These are phyloP conservation scores for Pichia nanzhaoensis DNA, from an alignment of 805 yeast genomes.

Conservation along the genomic window DNA sequence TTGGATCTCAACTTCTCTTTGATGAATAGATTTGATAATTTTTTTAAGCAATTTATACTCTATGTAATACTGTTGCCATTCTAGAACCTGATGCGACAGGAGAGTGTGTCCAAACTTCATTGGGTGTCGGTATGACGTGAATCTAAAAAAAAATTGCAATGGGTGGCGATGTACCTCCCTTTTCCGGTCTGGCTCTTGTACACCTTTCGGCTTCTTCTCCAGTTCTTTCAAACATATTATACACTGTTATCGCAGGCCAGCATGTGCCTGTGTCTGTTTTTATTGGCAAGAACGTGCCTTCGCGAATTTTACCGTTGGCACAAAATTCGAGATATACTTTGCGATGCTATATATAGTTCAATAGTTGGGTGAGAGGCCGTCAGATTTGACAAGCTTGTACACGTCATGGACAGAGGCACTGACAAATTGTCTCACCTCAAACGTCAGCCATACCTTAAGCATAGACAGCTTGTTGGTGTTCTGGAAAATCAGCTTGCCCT, in stretches of 20 bases:
- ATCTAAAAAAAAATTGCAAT: too few species aligned
- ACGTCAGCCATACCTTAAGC: conserved; percentile 85
- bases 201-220: too few species aligned
- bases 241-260: too few species aligned
- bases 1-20: conserved; percentile 33
- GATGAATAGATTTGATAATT: conserved; percentile 59
- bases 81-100: conserved; percentile 84
- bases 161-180: too few species aligned
- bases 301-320: too few species aligned
- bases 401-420: conserved; percentile 77
- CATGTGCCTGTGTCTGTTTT: too few species aligned
- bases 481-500: conserved; percentile 50
- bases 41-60: conserved; percentile 82
- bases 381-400: conserved; percentile 52
- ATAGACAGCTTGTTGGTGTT: conserved; percentile 63
- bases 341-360: too few species aligned
- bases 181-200: too few species aligned
- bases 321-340: too few species aligned
- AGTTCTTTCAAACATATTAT: too few species aligned
- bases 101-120: conserved; percentile 84
- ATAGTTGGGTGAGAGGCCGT: conserved; percentile 59
- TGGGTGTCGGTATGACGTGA: too few species aligned
- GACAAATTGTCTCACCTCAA: conserved; percentile 83
- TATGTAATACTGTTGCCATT: conserved; percentile 79
- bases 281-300: background rate